Evolutionary conservation across 1,139 yeast species (phyloP).

Genomic region (Candida albicans): DNA sequence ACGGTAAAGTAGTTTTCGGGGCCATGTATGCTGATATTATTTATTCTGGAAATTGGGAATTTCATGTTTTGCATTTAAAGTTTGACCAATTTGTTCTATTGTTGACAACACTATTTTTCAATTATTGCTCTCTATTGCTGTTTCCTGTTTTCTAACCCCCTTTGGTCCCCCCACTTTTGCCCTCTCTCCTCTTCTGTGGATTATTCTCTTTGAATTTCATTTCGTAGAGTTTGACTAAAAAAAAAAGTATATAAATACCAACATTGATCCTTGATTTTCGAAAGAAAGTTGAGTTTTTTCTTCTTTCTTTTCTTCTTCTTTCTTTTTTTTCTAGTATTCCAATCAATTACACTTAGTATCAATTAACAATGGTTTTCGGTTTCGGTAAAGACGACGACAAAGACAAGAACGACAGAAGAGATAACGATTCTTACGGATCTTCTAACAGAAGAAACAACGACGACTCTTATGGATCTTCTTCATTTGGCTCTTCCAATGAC

Average conservation of each 20-base stretch:
- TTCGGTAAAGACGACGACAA: constrained; percentile 23
- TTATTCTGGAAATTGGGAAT: background rate
- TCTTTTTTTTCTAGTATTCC: background rate
- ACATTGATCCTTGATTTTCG: background rate
- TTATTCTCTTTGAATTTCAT: background rate
- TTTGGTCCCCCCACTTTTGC: too few species aligned
- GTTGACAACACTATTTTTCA: too few species aligned
- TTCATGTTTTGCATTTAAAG: background rate
- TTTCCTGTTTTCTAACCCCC: too few species aligned
- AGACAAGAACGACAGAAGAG: constrained; percentile 11
- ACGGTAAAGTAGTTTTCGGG: background rate
- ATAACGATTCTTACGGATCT: constrained; percentile 20
- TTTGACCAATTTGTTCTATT: too few species aligned
- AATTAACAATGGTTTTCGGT: constrained; percentile 29
- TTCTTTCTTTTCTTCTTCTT: background rate
- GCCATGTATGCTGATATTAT: background rate
- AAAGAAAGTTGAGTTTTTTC: background rate
- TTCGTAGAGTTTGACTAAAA: too few species aligned
- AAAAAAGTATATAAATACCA: background rate
- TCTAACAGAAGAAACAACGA: constrained; percentile 9
- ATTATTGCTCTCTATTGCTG: too few species aligned
- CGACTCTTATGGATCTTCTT: constrained; percentile 22
- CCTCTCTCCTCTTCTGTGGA: background rate
- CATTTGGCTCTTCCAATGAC: constrained; percentile 17
- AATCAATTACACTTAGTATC: background rate